These are phyloP conservation scores for Wickerhamomyces pijperi DNA, from an alignment of 805 yeast species.

Conservation along the genomic window DNA sequence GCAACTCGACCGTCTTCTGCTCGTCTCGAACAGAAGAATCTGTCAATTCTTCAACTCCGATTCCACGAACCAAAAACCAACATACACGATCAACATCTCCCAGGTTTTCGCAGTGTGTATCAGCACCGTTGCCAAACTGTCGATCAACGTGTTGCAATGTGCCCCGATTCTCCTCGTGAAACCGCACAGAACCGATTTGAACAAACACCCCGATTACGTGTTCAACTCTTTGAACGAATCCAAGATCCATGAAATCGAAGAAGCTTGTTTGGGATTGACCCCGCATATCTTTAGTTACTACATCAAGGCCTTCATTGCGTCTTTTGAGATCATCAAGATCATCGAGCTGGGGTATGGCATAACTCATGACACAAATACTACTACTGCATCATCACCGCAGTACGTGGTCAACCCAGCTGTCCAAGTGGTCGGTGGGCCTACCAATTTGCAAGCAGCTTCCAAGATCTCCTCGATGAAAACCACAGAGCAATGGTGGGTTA, in stretches of 20 bases:
- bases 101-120: constrained; percentile 23
- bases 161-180: constrained; percentile 25
- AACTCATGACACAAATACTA: constrained; percentile 15
- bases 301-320: constrained; percentile 19
- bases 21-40: constrained; percentile 7
- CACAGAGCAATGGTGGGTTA: constrained; percentile 17
- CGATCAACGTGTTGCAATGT: constrained; percentile 22
- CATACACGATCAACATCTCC: constrained; percentile 25
- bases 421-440: constrained; percentile 21
- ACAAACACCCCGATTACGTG: constrained; percentile 17
- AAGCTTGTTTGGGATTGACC: constrained; percentile 8
- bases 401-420: neutral
- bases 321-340: constrained; percentile 22
- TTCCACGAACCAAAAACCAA: constrained; percentile 17
- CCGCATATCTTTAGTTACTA: constrained; percentile 22
- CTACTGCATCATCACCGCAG: constrained; percentile 10
- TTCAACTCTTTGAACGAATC: constrained; percentile 16
- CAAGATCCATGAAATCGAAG: constrained; percentile 11
- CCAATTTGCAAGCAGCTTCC: constrained; percentile 15
- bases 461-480: constrained; percentile 15
- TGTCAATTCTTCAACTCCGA: constrained; percentile 18
- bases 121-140: constrained; percentile 17
- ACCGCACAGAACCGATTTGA: constrained; percentile 20
- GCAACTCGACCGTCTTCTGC: neutral
- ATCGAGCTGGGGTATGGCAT: constrained; percentile 30